A percentile compares a stretch with the other conserved stretches of the same genome.
phyloP scores from a whole-genome alignment of 2,329 filamentous ascomycete genomes.

The Beauveria sp. region DNA sequence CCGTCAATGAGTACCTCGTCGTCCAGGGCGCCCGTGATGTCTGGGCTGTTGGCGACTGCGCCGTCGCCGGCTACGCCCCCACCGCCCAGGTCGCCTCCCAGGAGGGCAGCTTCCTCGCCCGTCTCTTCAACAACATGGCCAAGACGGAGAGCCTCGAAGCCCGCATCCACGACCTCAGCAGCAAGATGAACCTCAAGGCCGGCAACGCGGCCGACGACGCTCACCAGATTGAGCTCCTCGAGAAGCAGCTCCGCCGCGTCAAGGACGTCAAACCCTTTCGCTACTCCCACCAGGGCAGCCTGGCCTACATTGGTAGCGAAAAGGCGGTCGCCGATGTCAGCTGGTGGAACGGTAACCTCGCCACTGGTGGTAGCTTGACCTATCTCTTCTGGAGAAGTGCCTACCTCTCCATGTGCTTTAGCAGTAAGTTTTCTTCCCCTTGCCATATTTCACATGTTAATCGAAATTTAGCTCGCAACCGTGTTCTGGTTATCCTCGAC shows the following conservation, averaged over 20 bases:
- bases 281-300: constrained; percentile 93
- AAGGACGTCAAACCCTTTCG: constrained; percentile 97
- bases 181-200: constrained; percentile 51
- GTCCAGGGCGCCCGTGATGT: constrained; percentile 96
- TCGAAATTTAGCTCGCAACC: constrained; percentile 66
- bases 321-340: constrained; percentile 95
- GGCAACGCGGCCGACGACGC: constrained; percentile 61
- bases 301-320: constrained; percentile 97
- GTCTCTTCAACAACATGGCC: constrained; percentile 98
- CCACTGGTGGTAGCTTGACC: constrained; percentile 85
- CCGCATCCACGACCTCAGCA: constrained; percentile 63
- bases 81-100: constrained; percentile 95
- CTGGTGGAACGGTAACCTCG: constrained; percentile 96
- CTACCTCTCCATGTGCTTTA: constrained; percentile 99
- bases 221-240: constrained; percentile 72
- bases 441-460: constrained; percentile 17
- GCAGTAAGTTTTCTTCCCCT: constrained; percentile 60
- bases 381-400: constrained; percentile 98
- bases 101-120: constrained; percentile 89
- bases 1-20: constrained; percentile 97
- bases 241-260: constrained; percentile 79
- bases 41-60: constrained; percentile 97
- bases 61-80: constrained; percentile 92
- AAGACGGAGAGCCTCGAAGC: constrained; percentile 79
- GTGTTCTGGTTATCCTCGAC: constrained; percentile 84